Percentiles rank a stretch among this genome's conserved stretches.
Evolutionary conservation across 371 early-diverging fungal genomes (phyloP).

Genomic region (Mortierella sp.): DNA sequence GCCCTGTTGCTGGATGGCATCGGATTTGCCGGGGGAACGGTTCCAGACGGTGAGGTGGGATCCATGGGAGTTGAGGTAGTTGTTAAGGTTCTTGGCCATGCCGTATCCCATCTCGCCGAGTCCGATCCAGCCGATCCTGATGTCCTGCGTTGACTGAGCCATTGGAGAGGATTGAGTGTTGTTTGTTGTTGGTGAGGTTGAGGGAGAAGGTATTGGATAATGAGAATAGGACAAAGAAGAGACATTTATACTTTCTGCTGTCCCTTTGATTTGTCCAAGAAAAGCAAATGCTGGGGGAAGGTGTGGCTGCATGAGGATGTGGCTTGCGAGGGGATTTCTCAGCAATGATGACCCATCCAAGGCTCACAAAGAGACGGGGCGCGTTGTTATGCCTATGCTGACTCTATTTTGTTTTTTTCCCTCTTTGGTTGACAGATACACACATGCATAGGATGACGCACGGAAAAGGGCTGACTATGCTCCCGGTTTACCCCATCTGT

Average conservation of each 20-base stretch:
- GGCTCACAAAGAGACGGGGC: neutral
- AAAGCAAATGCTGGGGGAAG: neutral
- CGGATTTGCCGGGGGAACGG: constrained; percentile 46
- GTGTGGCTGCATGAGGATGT: neutral
- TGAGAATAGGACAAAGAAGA: neutral
- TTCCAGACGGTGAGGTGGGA: constrained; percentile 51
- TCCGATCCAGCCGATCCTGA: constrained; percentile 43
- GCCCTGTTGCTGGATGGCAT: constrained; percentile 22
- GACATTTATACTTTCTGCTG: neutral
- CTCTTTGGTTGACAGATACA: neutral
- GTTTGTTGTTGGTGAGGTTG: neutral
- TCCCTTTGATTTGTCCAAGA: neutral
- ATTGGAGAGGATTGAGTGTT: neutral
- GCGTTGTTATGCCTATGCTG: neutral
- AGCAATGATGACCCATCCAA: neutral
- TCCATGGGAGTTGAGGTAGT: constrained; percentile 25
- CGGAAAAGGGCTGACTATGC: neutral
- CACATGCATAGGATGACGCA: neutral
- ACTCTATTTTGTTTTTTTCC: neutral
- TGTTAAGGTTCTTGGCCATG: constrained; percentile 55
- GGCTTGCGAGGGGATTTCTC: constrained; percentile 9
- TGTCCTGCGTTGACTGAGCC: constrained; percentile 15
- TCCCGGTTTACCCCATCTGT: neutral
- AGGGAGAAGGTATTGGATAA: neutral
- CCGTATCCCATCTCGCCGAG: constrained; percentile 46